phyloP scores from a whole-genome alignment of 768 basidiomycete genomes.

The Xerocomus brunneocitrinus region DNA sequence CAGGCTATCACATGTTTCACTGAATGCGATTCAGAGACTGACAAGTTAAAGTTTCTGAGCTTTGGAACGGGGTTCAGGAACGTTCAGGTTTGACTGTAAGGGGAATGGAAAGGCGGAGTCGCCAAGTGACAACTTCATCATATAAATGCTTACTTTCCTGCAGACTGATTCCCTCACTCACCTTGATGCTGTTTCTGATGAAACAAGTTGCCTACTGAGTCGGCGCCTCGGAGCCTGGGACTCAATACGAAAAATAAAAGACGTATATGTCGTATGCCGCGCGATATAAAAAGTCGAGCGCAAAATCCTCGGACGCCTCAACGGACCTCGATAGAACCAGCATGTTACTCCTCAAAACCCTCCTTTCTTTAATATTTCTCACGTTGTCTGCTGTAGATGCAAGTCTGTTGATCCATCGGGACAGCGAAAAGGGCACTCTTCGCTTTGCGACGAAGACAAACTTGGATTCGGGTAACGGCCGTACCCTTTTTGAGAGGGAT shows the following conservation, averaged over 20 bases:
- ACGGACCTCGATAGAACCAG: background rate
- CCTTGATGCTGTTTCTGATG: background rate
- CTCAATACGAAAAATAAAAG: background rate
- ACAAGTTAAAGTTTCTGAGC: no score
- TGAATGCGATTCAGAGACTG: no score
- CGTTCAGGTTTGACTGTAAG: no score
- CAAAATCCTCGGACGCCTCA: background rate
- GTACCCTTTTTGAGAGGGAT: background rate
- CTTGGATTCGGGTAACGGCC: background rate
- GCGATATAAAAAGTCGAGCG: background rate
- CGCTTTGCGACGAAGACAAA: background rate
- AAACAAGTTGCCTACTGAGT: background rate
- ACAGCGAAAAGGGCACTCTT: background rate
- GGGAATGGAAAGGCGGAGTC: no score
- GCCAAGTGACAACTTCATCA: background rate
- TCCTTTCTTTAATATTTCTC: background rate
- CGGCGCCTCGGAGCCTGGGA: background rate
- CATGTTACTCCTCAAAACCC: background rate
- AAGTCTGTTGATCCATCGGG: background rate
- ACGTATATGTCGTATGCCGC: background rate
- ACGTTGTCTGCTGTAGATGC: background rate
- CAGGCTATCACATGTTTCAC: no score
- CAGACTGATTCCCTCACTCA: background rate
- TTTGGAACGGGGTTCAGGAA: no score
- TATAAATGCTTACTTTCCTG: background rate